Conservation (phyloP, 2,329 filamentous ascomycete species). For the Hawksworthiomyces lignivorus region DNA sequence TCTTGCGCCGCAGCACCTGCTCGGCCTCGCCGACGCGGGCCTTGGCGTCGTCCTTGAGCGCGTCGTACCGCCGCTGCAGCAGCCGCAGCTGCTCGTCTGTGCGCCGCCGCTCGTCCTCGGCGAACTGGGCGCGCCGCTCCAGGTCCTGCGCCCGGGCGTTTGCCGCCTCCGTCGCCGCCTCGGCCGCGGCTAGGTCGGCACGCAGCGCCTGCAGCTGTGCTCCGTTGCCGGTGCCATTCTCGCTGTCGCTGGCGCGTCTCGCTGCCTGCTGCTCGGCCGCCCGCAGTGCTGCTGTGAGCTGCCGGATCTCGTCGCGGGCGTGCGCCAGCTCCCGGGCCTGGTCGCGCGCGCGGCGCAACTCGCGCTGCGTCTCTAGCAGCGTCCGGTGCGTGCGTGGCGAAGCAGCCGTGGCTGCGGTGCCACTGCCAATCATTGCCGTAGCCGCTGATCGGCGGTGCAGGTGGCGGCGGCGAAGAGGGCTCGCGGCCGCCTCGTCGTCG, state of each 20-base stretch:
- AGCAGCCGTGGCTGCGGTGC: slow-evolving; percentile 23
- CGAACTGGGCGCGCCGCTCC: slow-evolving; percentile 22
- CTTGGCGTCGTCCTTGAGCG: slow-evolving; percentile 46
- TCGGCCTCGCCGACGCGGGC: slow-evolving; percentile 47
- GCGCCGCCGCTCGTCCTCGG: slow-evolving; percentile 22
- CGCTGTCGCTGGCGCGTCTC: slow-evolving; percentile 30
- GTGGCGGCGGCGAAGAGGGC: not conserved
- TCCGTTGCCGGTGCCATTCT: too few species aligned
- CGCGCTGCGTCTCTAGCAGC: slow-evolving; percentile 44
- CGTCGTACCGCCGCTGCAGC: slow-evolving; percentile 39
- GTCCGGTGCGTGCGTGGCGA: slow-evolving; percentile 45
- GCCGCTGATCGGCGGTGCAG: slow-evolving; percentile 9
- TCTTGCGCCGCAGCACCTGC: slow-evolving; percentile 47
- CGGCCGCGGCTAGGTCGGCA: slow-evolving; percentile 21
- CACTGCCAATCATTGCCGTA: too few species aligned
- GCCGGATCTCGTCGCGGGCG: slow-evolving; percentile 45
- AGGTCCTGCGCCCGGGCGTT: slow-evolving; percentile 21
- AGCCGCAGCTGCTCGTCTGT: slow-evolving; percentile 46
- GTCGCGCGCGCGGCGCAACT: slow-evolving; percentile 45
- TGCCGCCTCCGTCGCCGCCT: slow-evolving; percentile 19
- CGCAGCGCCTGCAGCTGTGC: too few species aligned
- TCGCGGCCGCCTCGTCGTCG: slow-evolving; percentile 11
- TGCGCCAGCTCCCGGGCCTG: slow-evolving; percentile 45
- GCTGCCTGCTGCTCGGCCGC: slow-evolving; percentile 36
- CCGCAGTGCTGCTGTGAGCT: slow-evolving; percentile 42